Base-by-base conservation (phyloP, 208 protist genomes). In the Trypanosoma cruzi region DNA sequence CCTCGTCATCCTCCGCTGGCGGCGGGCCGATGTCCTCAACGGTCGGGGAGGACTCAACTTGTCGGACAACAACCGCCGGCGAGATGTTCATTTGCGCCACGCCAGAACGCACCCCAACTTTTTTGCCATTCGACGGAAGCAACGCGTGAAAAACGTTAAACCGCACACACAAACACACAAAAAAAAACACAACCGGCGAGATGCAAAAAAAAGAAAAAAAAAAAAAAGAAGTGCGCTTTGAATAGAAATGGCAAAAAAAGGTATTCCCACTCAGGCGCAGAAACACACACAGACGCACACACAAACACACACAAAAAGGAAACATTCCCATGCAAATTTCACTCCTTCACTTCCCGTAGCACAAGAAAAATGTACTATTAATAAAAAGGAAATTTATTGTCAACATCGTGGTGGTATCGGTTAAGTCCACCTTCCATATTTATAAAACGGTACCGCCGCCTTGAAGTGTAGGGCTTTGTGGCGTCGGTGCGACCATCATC, bases 351-450 rank as follows among this genome's bases (percentile, higher is more conserved):
- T 18, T 26, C 20, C 16, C 4, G 22, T n/a, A 68, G 44, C 34
- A 32, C 31, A 18, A 60, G 44, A 62, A 40, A 55, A 53, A 0
- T 46, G 22, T 4, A 20, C 18, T 24, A 42, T 64, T 88, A 96
- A 66, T 85, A 94, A 68, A 70, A 77, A 16, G 92, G 92, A 59
- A 96, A 96, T 16, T 29, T 59, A 0, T 22, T 31, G 53, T 94
- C 86, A 11, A 84, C 85, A 8, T 85, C 63, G 1, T 26, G 29
- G 69, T 88, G 77, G 57, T 88, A 96, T 11, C 77, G 77, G 57
- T 94, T 96, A 14, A 96, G 79, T 22, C 92, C 92, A n/a, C 92
- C 92, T 28, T 89, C 80, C 0, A 96, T 87, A 68, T 92, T 95
- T 26, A 75, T 66, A 34, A 92, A 65, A 0, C 59, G 36, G 10